Base-by-base conservation (phyloP, 345 rosid genomes). In the Theobroma cacao region DNA sequence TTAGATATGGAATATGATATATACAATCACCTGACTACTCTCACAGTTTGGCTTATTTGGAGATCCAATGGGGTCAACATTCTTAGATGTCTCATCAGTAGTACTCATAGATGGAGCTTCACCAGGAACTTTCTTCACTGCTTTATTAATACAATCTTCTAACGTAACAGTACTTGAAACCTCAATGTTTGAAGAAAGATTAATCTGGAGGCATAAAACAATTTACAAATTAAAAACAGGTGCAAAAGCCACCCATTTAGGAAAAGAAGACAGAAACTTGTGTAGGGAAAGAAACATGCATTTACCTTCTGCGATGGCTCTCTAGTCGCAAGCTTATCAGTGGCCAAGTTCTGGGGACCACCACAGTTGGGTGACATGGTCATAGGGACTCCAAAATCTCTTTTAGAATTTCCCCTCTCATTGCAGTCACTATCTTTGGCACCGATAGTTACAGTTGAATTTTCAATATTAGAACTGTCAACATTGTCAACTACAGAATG, bases 281-380 rank as follows among this genome's bases (percentile, higher is more conserved):
- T 7, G 18, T 31, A 52, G 11, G 45, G 48, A 43, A 62, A 8
- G 56, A 75, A 76, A 80, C 76, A 77, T 48, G 77, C 38, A 81
- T 31, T 81, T 82, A 94, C 95, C 90, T 84, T 81, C 61, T 74
- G 80, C 62, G 83, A 80, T 41, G 78, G 60, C 79, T 75, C 80
- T 45, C 50, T 50, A 40, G 63, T n/a, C 7, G 6, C 76, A 56
- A 48, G 81, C 67, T 77, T 26, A 60, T 74, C 68, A 80, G 66
- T 22, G 55, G 77, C 64, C 63, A 56, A 22, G 50, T 56, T 71
- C 53, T 70, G 75, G 40, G 62, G 33, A 40, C 26, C 68, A 6
- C 5, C 80, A 67, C 74, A 20, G 40, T 36, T 58, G 9, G 71
- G 38, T 17, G 77, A 65, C 30, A 26, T 22, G 33, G 69, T 31